phyloP scores from a whole-genome alignment of 768 basidiomycete genomes.

The Rhizopogon vesiculosus region DNA sequence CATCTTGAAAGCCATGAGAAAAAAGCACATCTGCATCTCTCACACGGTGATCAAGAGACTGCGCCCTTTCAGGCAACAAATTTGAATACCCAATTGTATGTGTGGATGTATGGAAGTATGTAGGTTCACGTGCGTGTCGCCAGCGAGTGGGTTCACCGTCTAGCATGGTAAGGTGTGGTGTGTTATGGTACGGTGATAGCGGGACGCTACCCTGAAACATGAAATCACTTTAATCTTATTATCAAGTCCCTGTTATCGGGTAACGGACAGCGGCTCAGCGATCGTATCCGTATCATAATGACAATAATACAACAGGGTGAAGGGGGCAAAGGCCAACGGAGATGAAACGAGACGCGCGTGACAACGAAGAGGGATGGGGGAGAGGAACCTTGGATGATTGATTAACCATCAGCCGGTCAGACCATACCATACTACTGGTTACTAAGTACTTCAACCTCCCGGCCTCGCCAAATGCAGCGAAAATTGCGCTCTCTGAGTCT shows the following conservation, averaged over 20 bases:
- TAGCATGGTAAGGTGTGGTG: no score
- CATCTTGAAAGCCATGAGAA: background rate
- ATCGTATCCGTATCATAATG: no score
- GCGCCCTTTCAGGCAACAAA: slow-evolving; percentile 9
- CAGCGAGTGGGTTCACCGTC: slow-evolving; percentile 4
- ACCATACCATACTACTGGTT: no score
- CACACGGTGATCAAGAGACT: slow-evolving; percentile 26
- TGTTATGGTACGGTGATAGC: background rate
- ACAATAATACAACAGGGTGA: background rate
- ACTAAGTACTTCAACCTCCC: no score
- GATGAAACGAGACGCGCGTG: background rate
- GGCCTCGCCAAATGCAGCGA: background rate
- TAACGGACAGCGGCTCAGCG: no score
- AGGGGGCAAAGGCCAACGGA: background rate
- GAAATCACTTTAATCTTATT: no score
- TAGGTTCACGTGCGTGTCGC: no score
- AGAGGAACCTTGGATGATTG: background rate
- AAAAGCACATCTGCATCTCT: background rate
- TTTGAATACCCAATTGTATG: slow-evolving; percentile 6
- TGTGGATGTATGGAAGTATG: no score
- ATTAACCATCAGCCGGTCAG: no score
- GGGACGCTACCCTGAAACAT: background rate
- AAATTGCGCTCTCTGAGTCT: background rate
- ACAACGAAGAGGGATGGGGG: background rate
- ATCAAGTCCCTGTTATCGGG: no score